Base-by-base conservation (phyloP, 305 asterid genomes). In the Plantago coronopus region DNA sequence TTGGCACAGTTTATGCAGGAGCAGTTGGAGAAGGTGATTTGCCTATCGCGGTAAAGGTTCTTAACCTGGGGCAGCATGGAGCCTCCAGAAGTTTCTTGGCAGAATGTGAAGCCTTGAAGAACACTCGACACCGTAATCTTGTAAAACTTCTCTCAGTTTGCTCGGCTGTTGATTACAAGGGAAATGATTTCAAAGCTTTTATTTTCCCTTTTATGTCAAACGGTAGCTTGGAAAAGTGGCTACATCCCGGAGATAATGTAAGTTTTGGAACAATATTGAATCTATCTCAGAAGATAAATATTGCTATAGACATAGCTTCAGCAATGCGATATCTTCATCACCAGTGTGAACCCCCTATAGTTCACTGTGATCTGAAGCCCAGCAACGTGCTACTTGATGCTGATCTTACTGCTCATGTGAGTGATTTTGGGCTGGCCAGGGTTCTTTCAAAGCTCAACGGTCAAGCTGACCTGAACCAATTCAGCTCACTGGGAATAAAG, bases 341-440 rank as follows among this genome's bases (percentile, higher is more conserved):
- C 49, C 81, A 75, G 66, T 65, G 79, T 3, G 78, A 78, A 54
- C 48, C 59, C 1, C 78, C 87, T 0, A 56, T 79, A 9, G 77
- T 86, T 63, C 95, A 86, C 34, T 81, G 91, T 48, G 91, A 86
- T 77, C 31, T 86, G 63, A 86, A 83, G 73, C 88, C 88, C 0
- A 70, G 81, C 67, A 86, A 86, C 46, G 66, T 84, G 58, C 68
- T 84, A 17, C 22, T 87, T 34, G 90, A 84, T 61, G 47, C 55
- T 8, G 79, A 84, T 68, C 61, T 84, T 81, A 77, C 79, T 1
- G 84, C 85, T 6, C 81, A 82, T 64, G 83, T 86, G 11, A 78
- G 83, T 25, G 91, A 86, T 76, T 81, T 86, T 40, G 89, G 95
- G 13, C 77, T 86, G 16, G 89, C 91, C 9, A 78, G 64, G 22